These are phyloP conservation scores for Cenchrus americanus DNA, from an alignment of 176 grass and related monocot genomes.

Conservation along the genomic window DNA sequence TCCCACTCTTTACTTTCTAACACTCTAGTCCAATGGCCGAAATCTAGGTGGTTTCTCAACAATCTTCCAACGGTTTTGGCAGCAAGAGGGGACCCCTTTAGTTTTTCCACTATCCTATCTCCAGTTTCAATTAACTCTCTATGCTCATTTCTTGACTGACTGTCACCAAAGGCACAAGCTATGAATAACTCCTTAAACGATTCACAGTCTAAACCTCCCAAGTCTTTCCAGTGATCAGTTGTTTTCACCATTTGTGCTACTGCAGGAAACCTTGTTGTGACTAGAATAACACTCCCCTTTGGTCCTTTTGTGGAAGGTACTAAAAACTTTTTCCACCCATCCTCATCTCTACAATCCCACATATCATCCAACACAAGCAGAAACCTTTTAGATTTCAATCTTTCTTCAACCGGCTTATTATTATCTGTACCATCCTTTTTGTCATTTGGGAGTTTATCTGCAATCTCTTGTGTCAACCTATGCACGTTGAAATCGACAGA, in stretches of 20 bases:
- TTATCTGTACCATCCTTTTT: not conserved
- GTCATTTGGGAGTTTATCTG: not conserved
- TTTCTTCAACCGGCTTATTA: not conserved
- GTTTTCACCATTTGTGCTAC: constrained; percentile 18
- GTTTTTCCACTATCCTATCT: not conserved
- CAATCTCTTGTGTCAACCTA: not conserved
- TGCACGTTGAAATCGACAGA: constrained; percentile 34
- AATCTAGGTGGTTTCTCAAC: not conserved
- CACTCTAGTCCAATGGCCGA: not conserved
- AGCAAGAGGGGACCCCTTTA: constrained; percentile 27
- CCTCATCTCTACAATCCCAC: not conserved
- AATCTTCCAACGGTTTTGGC: constrained; percentile 38
- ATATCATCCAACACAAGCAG: constrained; percentile 41
- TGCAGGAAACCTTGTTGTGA: constrained; percentile 19
- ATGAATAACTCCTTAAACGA: constrained; percentile 8
- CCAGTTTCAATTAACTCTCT: not conserved
- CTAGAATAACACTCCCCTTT: constrained; percentile 8
- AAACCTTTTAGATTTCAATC: constrained; percentile 16
- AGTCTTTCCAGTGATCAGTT: not conserved
- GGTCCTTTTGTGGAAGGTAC: not conserved
- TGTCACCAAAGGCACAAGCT: not conserved
- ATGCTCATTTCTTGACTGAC: rapidly evolving
- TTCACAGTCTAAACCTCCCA: not conserved
- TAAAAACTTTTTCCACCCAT: constrained; percentile 18
- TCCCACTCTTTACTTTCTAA: constrained; percentile 33